Evolutionary conservation across 345 rosid genomes (phyloP), one percentile per base, ranked within the genome.

Genomic region (Salix koriyanagi): DNA sequence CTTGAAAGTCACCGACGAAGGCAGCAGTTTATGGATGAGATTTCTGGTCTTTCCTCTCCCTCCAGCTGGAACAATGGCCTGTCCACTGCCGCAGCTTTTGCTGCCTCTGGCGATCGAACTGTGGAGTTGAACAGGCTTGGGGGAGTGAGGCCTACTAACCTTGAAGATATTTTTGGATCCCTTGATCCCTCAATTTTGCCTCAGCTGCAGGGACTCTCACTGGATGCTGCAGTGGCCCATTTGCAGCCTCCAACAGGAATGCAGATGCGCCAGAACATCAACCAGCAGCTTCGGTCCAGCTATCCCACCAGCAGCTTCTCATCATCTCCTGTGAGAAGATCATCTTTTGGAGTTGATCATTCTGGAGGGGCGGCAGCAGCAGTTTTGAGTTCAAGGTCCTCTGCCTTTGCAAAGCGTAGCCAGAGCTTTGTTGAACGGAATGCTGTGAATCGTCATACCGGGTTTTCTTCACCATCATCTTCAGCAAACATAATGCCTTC

Each of bases 361-460:
- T 81, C 84, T 32, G 83, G 86, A 60, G 76, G 77, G 34, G 19
- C 79, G 1, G 87, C 90, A 69, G 80, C 94, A 52, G 77, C 91
- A 56, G 78, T 48, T 79, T 66, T 87, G 75, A 86, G 82, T 79
- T 82, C 96, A 60, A 89, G 93, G 83, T 79, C 92, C 32, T 82
- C 88, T 79, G 90, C 93, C 18, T 91, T 91, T 81, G 83, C 92
- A 6, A 88, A 82, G 71, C 76, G 91, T 69, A 94, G 97, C 79
- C 94, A 85, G 71, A 90, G 94, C 89, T 89, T 92, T 77, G 79
- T 89, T 44, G 96, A 89, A 76, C 85, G 92, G 39, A 87, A 78
- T 37, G 87, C 70, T 42, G 78, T 73, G 74, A 86, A 79, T 72
- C 85, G 82, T 21, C 89, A 74, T 78, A 64, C 83, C 6, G 81